Percentiles rank a stretch among this genome's conserved stretches.
phyloP scores from a whole-genome alignment of 164 flowering plant genomes.

The Magnolia sinica region DNA sequence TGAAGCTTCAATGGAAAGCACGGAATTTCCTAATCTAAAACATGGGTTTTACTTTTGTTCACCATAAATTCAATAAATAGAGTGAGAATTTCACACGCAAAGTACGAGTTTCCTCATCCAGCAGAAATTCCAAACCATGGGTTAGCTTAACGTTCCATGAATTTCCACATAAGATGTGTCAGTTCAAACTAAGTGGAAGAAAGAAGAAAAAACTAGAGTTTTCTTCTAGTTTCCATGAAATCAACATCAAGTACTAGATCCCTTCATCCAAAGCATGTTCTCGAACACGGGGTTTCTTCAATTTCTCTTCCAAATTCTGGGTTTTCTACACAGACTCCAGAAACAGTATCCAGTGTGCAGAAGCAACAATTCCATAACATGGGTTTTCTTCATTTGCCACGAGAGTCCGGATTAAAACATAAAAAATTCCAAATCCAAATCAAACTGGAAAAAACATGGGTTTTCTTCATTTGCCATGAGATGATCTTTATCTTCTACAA shows the following conservation, averaged over 20 bases:
- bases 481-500: background rate
- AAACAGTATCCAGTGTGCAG: background rate
- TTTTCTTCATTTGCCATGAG: background rate
- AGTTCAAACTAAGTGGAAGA: no score
- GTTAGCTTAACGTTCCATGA: background rate
- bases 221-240: background rate
- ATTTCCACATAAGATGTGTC: background rate
- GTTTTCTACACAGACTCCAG: background rate
- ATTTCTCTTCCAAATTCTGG: background rate
- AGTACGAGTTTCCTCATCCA: background rate
- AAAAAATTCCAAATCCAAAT: background rate
- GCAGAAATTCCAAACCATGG: background rate
- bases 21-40: background rate
- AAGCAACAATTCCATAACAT: background rate
- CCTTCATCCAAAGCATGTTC: background rate
- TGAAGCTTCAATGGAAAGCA: background rate
- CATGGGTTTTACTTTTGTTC: background rate
- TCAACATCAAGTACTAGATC: background rate
- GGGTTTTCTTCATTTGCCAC: constrained; percentile 2
- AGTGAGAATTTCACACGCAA: background rate
- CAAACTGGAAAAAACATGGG: background rate
- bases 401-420: background rate
- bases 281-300: background rate
- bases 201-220: background rate
- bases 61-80: background rate